Evolutionary conservation across 208 protist genomes (phyloP).

Genomic region (Trypanosoma avium): DNA sequence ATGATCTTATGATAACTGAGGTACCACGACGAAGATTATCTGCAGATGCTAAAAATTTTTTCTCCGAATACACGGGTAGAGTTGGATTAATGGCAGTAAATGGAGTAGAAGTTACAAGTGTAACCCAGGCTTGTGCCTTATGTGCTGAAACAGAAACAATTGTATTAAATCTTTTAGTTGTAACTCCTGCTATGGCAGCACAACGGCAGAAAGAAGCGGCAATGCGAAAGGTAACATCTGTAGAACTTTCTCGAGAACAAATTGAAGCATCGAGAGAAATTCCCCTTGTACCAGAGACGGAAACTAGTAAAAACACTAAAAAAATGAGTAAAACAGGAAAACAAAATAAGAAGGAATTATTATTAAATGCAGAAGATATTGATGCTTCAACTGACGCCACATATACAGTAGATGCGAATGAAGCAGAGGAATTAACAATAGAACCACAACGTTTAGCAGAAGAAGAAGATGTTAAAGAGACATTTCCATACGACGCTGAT

Average conservation of each 20-base stretch:
- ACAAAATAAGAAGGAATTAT: neutral
- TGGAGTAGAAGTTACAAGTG: constrained; percentile 57
- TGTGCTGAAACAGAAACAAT: constrained; percentile 41
- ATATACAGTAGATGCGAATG: constrained; percentile 17
- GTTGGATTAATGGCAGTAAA: constrained; percentile 60
- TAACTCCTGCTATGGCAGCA: constrained; percentile 20
- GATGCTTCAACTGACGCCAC: constrained; percentile 16
- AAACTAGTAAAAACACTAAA: neutral
- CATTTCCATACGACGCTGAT: constrained; percentile 16
- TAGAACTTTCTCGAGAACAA: constrained; percentile 1
- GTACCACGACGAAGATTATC: constrained; percentile 13
- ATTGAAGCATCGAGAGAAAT: constrained; percentile 1
- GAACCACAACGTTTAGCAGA: constrained; percentile 12
- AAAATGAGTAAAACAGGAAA: neutral
- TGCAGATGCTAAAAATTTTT: constrained; percentile 24
- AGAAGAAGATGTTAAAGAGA: constrained; percentile 26
- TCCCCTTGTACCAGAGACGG: neutral
- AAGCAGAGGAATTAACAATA: constrained; percentile 21
- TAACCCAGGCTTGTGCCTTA: constrained; percentile 42
- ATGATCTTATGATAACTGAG: constrained; percentile 27
- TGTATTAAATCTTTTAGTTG: constrained; percentile 63
- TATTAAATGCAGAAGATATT: constrained; percentile 10
- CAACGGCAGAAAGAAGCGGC: neutral
- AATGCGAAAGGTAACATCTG: neutral
- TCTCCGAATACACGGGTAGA: constrained; percentile 32